phyloP scores from a whole-genome alignment of 73 alveolate genomes.

The Paramecium bursaria region DNA sequence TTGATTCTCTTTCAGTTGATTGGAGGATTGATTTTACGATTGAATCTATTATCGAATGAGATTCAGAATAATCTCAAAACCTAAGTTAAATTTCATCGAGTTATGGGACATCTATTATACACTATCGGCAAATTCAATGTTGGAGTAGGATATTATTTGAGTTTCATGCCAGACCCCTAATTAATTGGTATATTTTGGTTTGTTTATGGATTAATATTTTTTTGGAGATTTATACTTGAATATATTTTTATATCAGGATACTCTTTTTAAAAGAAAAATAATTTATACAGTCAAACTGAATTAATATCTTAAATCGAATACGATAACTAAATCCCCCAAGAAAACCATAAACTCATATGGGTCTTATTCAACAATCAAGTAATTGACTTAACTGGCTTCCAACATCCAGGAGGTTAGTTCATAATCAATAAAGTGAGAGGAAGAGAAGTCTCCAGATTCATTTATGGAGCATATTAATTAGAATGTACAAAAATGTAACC shows the following conservation, averaged over 20 bases:
- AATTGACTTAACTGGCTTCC: no score
- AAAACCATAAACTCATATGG: no score
- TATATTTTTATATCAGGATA: background rate
- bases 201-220: background rate
- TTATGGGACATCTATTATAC: background rate
- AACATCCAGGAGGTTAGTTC: conserved; percentile 80
- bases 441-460: conserved; percentile 71
- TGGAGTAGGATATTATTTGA: background rate
- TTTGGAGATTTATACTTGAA: background rate
- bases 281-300: no score
- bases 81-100: conserved; percentile 8
- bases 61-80: background rate
- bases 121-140: background rate
- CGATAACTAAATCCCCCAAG: no score
- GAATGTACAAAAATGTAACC: conserved; percentile 48
- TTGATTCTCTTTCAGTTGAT: background rate
- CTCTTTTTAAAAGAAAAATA: no score
- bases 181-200: background rate
- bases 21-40: background rate
- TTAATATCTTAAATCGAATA: no score
- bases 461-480: conserved; percentile 72
- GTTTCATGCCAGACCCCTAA: background rate
- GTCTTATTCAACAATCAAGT: no score
- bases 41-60: background rate
- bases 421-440: conserved; percentile 68